Conservation (phyloP, 192 early-diverging fungal genomes). For the Coemansia sp. region DNA sequence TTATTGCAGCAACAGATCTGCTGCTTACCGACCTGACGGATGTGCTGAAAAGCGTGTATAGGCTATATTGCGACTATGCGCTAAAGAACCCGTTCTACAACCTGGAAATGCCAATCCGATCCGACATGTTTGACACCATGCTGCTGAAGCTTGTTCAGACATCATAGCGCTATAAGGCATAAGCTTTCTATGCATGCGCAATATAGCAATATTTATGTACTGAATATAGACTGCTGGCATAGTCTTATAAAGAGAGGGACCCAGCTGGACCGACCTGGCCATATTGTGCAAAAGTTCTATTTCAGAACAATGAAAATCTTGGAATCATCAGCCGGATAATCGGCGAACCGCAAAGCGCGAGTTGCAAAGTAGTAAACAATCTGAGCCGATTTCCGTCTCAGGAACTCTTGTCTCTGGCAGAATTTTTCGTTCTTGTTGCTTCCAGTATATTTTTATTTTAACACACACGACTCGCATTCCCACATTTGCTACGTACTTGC, state of each 20-base stretch:
- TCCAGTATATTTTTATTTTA: background rate
- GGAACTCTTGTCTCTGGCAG: background rate
- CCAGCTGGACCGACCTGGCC: background rate
- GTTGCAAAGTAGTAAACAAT: conserved; percentile 5
- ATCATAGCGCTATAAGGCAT: background rate
- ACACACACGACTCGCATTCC: conserved; percentile 1
- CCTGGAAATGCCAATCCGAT: conserved; percentile 97
- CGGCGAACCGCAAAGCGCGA: conserved; percentile 1
- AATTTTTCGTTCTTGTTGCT: conserved; percentile 1
- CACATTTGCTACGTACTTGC: background rate
- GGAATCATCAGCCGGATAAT: conserved; percentile 4
- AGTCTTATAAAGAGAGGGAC: background rate
- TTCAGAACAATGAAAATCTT: conserved; percentile 4
- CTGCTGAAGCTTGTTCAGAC: conserved; percentile 52
- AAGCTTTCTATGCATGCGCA: background rate
- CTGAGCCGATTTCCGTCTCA: conserved; percentile 2
- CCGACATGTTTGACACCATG: conserved; percentile 89
- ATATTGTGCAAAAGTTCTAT: background rate
- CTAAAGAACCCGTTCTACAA: conserved; percentile 99
- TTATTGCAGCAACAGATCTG: conserved; percentile 87
- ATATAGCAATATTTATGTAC: background rate
- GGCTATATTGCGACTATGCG: conserved; percentile 91
- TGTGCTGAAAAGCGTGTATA: conserved; percentile 71
- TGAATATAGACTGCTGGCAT: background rate
- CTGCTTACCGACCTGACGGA: conserved; percentile 59